Conservation (phyloP, 2,329 filamentous ascomycete genomes). For the Acrocalymma vagum region DNA sequence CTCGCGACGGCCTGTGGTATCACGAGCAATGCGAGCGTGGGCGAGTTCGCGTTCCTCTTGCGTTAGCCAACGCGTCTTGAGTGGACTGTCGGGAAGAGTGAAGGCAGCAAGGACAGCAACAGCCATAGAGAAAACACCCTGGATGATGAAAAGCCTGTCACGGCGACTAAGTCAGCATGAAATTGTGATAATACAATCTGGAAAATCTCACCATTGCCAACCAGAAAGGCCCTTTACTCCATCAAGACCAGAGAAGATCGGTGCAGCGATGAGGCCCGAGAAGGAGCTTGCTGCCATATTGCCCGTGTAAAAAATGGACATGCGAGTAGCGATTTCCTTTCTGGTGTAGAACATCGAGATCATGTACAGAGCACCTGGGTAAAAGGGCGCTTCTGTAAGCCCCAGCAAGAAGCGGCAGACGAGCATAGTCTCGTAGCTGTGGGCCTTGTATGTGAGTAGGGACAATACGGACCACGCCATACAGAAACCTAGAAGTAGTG, state of each 20-base stretch:
- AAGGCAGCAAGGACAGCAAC: conserved; percentile 24
- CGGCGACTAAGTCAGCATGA: too few relatives aligned
- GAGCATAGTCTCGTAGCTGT: conserved; percentile 27
- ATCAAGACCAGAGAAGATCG: conserved; percentile 35
- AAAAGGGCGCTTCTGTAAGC: conserved; percentile 21
- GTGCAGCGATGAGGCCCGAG: conserved; percentile 47
- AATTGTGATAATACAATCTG: too few relatives aligned
- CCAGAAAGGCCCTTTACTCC: conserved; percentile 46
- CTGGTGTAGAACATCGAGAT: conserved; percentile 34
- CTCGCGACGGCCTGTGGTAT: conserved; percentile 51
- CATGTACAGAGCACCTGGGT: conserved; percentile 31
- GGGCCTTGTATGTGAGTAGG: conserved; percentile 20
- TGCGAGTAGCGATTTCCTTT: conserved; percentile 33
- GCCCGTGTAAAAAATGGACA: conserved; percentile 38
- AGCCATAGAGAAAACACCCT: conserved; percentile 4
- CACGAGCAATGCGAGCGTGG: conserved; percentile 42
- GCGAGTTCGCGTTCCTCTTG: conserved; percentile 49
- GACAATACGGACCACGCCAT: conserved; percentile 32
- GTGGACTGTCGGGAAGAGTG: conserved; percentile 19
- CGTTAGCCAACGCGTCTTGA: conserved; percentile 52
- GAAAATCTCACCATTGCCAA: too few relatives aligned
- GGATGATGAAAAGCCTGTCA: conserved; percentile 43
- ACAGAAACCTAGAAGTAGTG: too few relatives aligned
- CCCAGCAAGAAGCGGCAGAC: conserved; percentile 21
- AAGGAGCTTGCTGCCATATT: conserved; percentile 43